Evolutionary conservation across 2,329 filamentous ascomycete genomes (phyloP), one percentile per base, ranked within the genome.

Genomic region (Purpureocillium lavendulum): DNA sequence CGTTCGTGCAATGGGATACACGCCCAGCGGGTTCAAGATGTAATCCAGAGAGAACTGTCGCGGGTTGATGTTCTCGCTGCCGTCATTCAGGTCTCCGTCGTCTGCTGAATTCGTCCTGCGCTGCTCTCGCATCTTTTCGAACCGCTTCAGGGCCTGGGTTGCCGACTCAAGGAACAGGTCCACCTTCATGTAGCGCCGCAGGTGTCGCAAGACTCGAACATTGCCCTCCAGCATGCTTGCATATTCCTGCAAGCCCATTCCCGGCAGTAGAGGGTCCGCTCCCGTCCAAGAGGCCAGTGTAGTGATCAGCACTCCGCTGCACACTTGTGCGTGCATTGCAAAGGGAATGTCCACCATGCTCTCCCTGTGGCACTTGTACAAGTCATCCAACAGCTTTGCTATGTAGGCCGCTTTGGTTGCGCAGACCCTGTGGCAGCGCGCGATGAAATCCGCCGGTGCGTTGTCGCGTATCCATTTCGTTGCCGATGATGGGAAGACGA

Each of bases 321-420:
- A 42, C 13, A 42, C 40, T 18, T 42, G 40, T 8, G 36, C 36
- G 16, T 42, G 36, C 17, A 42, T 38, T 3, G 36, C 40, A 17
- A 38, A 41, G 10, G 40, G 40, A 17, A 38, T 34, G 16, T 41
- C 40, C 15, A 41, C 29, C 34, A 41, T 38, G 16, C 40, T 41
- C 26, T 30, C 35, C n/a, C 33, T 37, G 15, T 41, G 36, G 24
- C 40, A 41, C 16, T 30, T 33, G 17, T 37, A 41, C 6, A 41
- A 18, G 16, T 36, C 21, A 17, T 41, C 36, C 1, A 41, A 24
- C 16, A 41, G 30, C 12, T 17, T 26, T 4, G 40, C 30, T 13
- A 41, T 41, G 28, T 38, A 24, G 2, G 31, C 36, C 3, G 40
- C 40, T 24, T 29, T 37, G 16, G 17, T 17, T 9, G 35, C 35